These are phyloP conservation scores for Talaromyces nanjingensis DNA, from an alignment of 495 filamentous ascomycete species.

Conservation along the genomic window DNA sequence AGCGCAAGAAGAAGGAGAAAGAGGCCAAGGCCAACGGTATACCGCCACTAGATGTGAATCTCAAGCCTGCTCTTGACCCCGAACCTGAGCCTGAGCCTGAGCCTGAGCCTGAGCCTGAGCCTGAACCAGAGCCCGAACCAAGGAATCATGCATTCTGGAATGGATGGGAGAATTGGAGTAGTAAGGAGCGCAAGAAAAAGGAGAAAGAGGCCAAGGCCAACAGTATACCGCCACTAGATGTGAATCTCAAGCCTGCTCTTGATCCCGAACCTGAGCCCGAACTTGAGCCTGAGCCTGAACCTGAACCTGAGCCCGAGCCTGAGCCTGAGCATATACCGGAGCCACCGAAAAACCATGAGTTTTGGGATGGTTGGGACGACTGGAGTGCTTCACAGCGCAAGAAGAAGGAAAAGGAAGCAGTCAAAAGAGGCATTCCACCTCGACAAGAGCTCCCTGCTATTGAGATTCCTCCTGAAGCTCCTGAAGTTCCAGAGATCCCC, in stretches of 20 bases:
- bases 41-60: too few relatives aligned
- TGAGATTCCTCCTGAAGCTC: slow-evolving; percentile 8
- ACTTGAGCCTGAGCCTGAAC: slow-evolving; percentile 3
- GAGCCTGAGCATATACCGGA: slow-evolving; percentile 20
- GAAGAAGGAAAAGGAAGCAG: slow-evolving; percentile 38
- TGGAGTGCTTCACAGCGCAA: slow-evolving; percentile 34
- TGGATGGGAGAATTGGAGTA: slow-evolving; percentile 4
- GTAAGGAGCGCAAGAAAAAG: slow-evolving; percentile 14
- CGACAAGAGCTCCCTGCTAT: slow-evolving; percentile 12
- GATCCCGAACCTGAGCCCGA: slow-evolving; percentile 8
- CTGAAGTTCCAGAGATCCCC: slow-evolving; percentile 2
- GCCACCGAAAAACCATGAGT: slow-evolving; percentile 18
- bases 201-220: too few relatives aligned
- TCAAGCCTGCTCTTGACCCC: too few relatives aligned
- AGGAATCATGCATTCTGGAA: slow-evolving; percentile 16
- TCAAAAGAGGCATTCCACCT: slow-evolving; percentile 18
- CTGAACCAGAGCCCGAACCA: slow-evolving; percentile 22
- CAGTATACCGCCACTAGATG: slow-evolving; percentile 1
- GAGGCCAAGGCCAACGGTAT: too few relatives aligned
- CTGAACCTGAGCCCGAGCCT: slow-evolving; percentile 22
- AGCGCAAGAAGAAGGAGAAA: too few relatives aligned
- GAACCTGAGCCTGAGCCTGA: too few relatives aligned
- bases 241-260: slow-evolving; percentile 1
- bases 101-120: slow-evolving; percentile 7
- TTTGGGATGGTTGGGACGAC: slow-evolving; percentile 27